Conservation (phyloP, 768 basidiomycete genomes). For the Serendipita vermifera region DNA sequence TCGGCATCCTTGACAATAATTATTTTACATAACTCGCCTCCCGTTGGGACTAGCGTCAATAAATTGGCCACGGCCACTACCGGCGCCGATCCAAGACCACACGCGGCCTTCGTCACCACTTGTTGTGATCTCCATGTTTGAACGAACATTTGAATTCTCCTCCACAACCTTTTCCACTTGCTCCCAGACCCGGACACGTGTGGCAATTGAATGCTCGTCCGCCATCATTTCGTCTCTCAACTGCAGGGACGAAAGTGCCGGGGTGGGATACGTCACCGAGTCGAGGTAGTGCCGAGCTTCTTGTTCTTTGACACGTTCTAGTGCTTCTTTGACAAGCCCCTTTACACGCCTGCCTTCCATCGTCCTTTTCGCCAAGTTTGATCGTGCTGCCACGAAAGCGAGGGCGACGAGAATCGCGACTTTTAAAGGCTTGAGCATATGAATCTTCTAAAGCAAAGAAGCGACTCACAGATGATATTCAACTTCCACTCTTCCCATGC, state of each 20-base stretch:
- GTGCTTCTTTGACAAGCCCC: constrained; percentile 62
- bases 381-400: constrained; percentile 24
- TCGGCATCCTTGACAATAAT: no score
- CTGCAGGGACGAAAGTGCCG: constrained; percentile 74
- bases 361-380: constrained; percentile 37
- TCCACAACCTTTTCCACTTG: constrained; percentile 77
- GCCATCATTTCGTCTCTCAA: constrained; percentile 77
- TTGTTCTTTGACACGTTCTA: constrained; percentile 69
- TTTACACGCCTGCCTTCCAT: constrained; percentile 53
- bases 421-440: constrained; percentile 14
- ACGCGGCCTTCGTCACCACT: constrained; percentile 82
- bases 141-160: constrained; percentile 80
- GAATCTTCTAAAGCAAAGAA: neutral
- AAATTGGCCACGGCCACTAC: neutral
- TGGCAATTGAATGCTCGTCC: constrained; percentile 60
- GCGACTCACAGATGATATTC: constrained; percentile 45
- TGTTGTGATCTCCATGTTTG: constrained; percentile 66
- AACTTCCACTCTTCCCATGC: constrained; percentile 56
- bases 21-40: neutral
- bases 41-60: neutral
- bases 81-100: constrained; percentile 77
- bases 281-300: constrained; percentile 73
- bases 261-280: constrained; percentile 56
- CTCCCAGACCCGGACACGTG: constrained; percentile 60
- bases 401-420: constrained; percentile 22